Base-by-base conservation (phyloP, 441 rosid species). In the Viola pubescens region DNA sequence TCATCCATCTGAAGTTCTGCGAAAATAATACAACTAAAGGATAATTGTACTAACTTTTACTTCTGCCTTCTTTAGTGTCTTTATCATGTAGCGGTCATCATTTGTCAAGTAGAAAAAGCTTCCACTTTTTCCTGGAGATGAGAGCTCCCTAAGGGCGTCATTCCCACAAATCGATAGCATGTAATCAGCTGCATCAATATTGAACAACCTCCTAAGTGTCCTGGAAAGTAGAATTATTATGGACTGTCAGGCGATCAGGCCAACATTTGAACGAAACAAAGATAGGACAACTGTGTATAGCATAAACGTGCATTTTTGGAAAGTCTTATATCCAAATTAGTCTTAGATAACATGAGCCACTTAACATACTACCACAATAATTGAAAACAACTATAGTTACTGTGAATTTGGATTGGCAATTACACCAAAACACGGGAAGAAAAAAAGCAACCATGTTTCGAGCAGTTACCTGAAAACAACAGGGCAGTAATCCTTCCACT, bases 401-500 rank as follows among this genome's bases (percentile, higher is more conserved):
- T 19, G 26, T 19, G 26, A 19, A 19, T 0, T 19, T 19, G 26
- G 26, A 19, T 19, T 19, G 26, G 26, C 26, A n/a, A 19, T 19
- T 19, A 19, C 26, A 0, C 26, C 26, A 19, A 19, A 0, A 19
- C 26, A 19, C 26, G 26, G 26, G 41, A 0, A 13, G 47, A n/a
- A 56, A 60, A 51, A n/a, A 49, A 49, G 45, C 7, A 62, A 53
- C n/a, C 26, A 19, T 34, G 62, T 54, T 16, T 6, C 39, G 53
- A 42, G 53, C 39, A 34, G 69, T 49, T 57, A 94, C 99, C 99
- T 88, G 85, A 94, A 94, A 59, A 90, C 97, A 60, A 94, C 81
- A 13, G 99, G 99, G 57, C 99, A 94, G 73, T 94, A 94, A 59
- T 94, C 99, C 71, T 94, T 90, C 99, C 99, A 94, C 75, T 64